These are phyloP conservation scores for Metschnikowia kunwiensis DNA, from an alignment of 805 yeast species.

Conservation along the genomic window DNA sequence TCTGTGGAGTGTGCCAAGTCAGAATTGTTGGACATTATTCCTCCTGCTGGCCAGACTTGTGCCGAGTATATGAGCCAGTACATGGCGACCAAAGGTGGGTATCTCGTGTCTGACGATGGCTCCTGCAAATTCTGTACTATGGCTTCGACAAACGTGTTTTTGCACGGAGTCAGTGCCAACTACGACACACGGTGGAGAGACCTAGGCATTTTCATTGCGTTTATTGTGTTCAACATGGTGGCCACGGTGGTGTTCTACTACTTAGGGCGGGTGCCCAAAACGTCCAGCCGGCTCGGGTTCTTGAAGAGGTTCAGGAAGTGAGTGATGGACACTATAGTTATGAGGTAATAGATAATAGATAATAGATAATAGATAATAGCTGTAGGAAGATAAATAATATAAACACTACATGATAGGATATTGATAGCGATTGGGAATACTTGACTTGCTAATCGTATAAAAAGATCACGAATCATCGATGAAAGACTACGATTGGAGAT, in stretches of 20 bases:
- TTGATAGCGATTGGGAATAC: too few relatives aligned
- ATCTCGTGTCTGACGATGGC: constrained; percentile 2
- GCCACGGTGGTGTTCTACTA: constrained; percentile 27
- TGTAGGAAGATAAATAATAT: too few relatives aligned
- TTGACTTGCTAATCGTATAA: too few relatives aligned
- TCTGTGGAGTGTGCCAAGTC: constrained; percentile 45
- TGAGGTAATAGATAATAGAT: too few relatives aligned
- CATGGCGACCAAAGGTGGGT: constrained; percentile 2
- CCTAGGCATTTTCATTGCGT: constrained; percentile 7
- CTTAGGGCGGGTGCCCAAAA: constrained; percentile 73
- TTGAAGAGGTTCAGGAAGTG: too few relatives aligned
- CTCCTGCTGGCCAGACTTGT: constrained; percentile 33
- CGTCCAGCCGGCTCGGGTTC: too few relatives aligned
- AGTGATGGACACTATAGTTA: too few relatives aligned
- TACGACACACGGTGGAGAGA: constrained; percentile 8
- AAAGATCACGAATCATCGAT: too few relatives aligned
- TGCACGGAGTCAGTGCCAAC: constrained; percentile 1
- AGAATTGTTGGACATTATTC: constrained; percentile 48
- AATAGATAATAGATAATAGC: too few relatives aligned
- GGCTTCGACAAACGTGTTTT: constrained; percentile 3
- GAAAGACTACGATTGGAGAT: too few relatives aligned
- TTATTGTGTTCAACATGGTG: constrained; percentile 7
- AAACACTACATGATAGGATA: too few relatives aligned
- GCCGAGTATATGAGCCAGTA: constrained; percentile 4
- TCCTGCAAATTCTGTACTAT: constrained; percentile 7